These are phyloP conservation scores for Cryptococcus sp. DNA, from an alignment of 1,284 basidiomycete species.

Conservation along the genomic window DNA sequence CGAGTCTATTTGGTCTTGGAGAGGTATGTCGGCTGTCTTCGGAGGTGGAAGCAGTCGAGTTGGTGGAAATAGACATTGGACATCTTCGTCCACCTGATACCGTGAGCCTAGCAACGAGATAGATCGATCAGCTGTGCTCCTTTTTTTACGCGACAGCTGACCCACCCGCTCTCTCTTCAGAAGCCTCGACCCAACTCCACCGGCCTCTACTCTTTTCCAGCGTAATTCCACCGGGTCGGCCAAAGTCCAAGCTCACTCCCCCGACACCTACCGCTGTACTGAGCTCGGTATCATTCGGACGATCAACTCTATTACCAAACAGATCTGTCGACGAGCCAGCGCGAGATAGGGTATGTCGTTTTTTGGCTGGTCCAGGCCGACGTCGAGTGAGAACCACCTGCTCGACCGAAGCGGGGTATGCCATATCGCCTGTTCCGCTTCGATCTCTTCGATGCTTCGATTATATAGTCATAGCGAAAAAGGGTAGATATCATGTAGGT, in stretches of 20 bases:
- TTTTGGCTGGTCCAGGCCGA: neutral
- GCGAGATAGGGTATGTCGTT: neutral
- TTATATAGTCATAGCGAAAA: too few relatives aligned
- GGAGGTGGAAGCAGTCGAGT: neutral
- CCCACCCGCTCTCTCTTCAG: slow-evolving; percentile 15
- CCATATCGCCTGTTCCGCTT: slow-evolving; percentile 16
- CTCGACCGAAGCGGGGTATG: slow-evolving; percentile 26
- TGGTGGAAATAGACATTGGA: neutral
- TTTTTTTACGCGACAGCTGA: neutral
- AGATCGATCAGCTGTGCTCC: neutral
- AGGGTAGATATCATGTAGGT: too few relatives aligned
- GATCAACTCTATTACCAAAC: neutral
- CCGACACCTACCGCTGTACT: slow-evolving; percentile 10
- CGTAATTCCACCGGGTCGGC: slow-evolving; percentile 24
- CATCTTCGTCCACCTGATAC: neutral
- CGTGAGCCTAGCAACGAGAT: too few relatives aligned
- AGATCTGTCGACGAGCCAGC: slow-evolving; percentile 3
- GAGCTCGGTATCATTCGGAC: neutral
- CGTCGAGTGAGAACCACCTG: slow-evolving; percentile 17
- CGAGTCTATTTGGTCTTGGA: neutral
- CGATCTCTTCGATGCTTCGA: too few relatives aligned
- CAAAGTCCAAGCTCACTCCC: slow-evolving; percentile 27
- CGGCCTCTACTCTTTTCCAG: slow-evolving; percentile 16
- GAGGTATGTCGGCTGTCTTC: too few relatives aligned
- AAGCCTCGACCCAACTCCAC: slow-evolving; percentile 31